phyloP scores from a whole-genome alignment of 768 basidiomycete species.

The Stropharia rugosoannulata region DNA sequence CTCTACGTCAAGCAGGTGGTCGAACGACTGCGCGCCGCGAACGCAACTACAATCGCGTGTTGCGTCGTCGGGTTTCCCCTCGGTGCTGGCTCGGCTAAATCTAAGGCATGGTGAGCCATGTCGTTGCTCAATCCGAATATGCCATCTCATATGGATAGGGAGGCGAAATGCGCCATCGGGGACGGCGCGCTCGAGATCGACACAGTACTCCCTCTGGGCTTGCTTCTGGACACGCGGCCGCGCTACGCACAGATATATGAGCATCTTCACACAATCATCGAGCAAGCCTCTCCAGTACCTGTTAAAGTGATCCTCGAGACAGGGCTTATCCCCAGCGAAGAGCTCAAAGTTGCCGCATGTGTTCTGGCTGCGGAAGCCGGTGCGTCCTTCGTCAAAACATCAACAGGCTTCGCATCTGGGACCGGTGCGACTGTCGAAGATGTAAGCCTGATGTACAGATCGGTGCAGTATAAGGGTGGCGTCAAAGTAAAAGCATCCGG shows the following conservation, averaged over 20 bases:
- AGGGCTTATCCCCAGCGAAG: slow-evolving; percentile 39
- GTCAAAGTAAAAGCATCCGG: slow-evolving; percentile 54
- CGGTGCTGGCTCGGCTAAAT: slow-evolving; percentile 40
- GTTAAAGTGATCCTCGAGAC: slow-evolving; percentile 58
- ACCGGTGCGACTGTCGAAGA: slow-evolving; percentile 42
- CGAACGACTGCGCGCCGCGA: slow-evolving; percentile 33
- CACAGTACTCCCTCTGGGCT: slow-evolving; percentile 49
- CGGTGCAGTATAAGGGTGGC: slow-evolving; percentile 28
- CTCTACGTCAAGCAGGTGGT: slow-evolving; percentile 41
- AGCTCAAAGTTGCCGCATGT: slow-evolving; percentile 44
- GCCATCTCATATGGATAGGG: slow-evolving; percentile 25
- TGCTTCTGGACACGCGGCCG: slow-evolving; percentile 36
- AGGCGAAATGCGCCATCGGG: slow-evolving; percentile 43
- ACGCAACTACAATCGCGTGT: slow-evolving; percentile 39
- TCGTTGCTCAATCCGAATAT: not conserved
- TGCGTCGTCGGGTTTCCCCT: slow-evolving; percentile 53
- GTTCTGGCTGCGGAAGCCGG: slow-evolving; percentile 49
- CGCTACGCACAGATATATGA: slow-evolving; percentile 34
- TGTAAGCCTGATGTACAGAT: slow-evolving; percentile 41
- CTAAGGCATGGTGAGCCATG: slow-evolving; percentile 43
- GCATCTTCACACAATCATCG: slow-evolving; percentile 40
- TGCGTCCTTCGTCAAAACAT: slow-evolving; percentile 53
- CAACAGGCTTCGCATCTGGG: slow-evolving; percentile 49
- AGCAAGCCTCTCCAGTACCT: slow-evolving; percentile 27
- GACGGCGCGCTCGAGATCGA: slow-evolving; percentile 52